A percentile compares a stretch with the other conserved stretches of the same genome.
These are phyloP conservation scores for Glarea lozoyensis DNA, from an alignment of 495 filamentous ascomycete species.

Conservation along the genomic window DNA sequence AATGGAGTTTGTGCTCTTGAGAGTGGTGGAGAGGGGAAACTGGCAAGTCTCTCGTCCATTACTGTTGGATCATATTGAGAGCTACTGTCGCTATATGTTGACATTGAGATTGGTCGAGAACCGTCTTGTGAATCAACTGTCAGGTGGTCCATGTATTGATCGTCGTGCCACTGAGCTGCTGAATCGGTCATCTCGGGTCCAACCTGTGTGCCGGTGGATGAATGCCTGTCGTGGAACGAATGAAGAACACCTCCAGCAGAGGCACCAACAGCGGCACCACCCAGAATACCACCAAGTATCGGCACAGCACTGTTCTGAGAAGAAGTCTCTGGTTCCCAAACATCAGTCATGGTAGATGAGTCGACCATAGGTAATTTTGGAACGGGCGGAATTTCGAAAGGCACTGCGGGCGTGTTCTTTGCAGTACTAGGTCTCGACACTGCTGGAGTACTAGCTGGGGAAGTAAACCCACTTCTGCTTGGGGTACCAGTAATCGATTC, in stretches of 20 bases:
- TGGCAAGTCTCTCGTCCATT: conserved; percentile 34
- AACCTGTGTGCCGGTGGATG: background rate
- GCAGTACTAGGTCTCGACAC: conserved; percentile 25
- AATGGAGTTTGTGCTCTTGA: conserved; percentile 16
- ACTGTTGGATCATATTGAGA: conserved; percentile 27
- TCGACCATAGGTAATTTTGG: conserved; percentile 59
- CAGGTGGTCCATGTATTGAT: conserved; percentile 7
- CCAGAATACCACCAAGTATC: conserved; percentile 4
- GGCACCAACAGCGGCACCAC: conserved; percentile 7
- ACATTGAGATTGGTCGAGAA: conserved; percentile 16
- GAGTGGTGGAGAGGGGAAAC: conserved; percentile 37
- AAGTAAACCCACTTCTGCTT: conserved; percentile 33
- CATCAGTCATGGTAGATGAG: conserved; percentile 82
- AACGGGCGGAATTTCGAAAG: conserved; percentile 39
- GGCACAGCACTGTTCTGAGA: conserved; percentile 15
- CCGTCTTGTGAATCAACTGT: conserved; percentile 3
- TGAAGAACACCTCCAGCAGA: too few relatives aligned
- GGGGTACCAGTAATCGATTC: conserved; percentile 20
- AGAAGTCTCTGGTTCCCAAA: conserved; percentile 29
- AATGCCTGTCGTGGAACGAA: conserved; percentile 3
- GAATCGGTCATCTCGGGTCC: conserved; percentile 15
- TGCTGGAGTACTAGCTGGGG: conserved; percentile 28
- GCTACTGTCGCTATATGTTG: conserved; percentile 21
- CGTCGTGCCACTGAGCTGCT: conserved; percentile 20
- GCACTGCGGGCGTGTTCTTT: conserved; percentile 41